Evolutionary conservation across 768 basidiomycete species (phyloP).

Genomic region (Tricholoma furcatifolium): DNA sequence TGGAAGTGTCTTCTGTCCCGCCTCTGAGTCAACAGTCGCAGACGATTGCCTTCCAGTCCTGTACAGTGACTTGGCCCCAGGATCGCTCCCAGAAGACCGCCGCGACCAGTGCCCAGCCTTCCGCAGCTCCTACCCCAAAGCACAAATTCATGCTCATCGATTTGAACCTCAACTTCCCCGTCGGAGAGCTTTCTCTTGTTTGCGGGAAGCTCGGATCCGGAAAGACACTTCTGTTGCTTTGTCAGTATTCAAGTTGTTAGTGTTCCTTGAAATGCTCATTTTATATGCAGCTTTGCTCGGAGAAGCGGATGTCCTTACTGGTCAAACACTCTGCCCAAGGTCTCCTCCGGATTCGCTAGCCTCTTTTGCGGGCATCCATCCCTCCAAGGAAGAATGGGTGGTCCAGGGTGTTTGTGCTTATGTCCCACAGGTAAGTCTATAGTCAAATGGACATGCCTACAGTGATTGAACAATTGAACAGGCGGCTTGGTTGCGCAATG

Average conservation of each 20-base stretch:
- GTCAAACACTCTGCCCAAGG: slow-evolving; percentile 79
- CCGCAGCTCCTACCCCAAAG: slow-evolving; percentile 68
- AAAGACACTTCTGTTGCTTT: slow-evolving; percentile 80
- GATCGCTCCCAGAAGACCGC: slow-evolving; percentile 47
- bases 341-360: slow-evolving; percentile 82
- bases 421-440: slow-evolving; percentile 64
- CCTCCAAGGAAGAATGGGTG: slow-evolving; percentile 67
- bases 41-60: slow-evolving; percentile 74
- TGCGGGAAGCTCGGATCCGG: slow-evolving; percentile 91
- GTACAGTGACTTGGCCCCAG: slow-evolving; percentile 89
- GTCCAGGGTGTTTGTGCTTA: slow-evolving; percentile 80
- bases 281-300: slow-evolving; percentile 66
- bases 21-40: slow-evolving; percentile 56
- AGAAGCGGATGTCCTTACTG: slow-evolving; percentile 81
- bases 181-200: slow-evolving; percentile 75
- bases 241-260: slow-evolving; percentile 29
- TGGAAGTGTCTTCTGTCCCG: slow-evolving; percentile 67
- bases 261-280: slow-evolving; percentile 8
- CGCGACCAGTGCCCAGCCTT: slow-evolving; percentile 42
- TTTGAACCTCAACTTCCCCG: slow-evolving; percentile 73
- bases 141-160: slow-evolving; percentile 82
- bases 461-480: slow-evolving; percentile 8
- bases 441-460: not conserved
- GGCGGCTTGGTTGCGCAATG: slow-evolving; percentile 72
- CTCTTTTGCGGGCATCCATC: slow-evolving; percentile 42